A percentile compares a stretch with the other conserved stretches of the same genome.
These are phyloP conservation scores for Metschnikowia cubensis DNA, from an alignment of 805 yeast genomes.

Conservation along the genomic window DNA sequence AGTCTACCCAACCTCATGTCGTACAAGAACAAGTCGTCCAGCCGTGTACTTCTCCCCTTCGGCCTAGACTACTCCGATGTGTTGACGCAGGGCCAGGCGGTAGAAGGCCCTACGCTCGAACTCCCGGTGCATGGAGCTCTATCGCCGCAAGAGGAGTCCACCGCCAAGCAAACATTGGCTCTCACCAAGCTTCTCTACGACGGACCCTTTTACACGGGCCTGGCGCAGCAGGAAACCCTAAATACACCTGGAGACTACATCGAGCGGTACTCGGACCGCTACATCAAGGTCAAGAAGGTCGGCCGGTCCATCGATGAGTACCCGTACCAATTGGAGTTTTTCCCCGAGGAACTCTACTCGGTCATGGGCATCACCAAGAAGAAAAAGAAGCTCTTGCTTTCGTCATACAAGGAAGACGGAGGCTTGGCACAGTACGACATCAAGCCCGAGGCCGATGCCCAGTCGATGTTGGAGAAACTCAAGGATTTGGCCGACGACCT, in stretches of 20 bases:
- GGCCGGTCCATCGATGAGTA: constrained; percentile 74
- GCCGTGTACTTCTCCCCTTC: constrained; percentile 57
- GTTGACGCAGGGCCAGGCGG: constrained; percentile 28
- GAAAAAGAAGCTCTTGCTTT: constrained; percentile 47
- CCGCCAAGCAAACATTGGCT: constrained; percentile 54
- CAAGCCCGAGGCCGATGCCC: constrained; percentile 25
- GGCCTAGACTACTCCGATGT: constrained; percentile 69
- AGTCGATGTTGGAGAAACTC: constrained; percentile 38
- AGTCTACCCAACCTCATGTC: constrained; percentile 40
- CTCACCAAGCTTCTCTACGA: constrained; percentile 52
- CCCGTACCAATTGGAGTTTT: constrained; percentile 65
- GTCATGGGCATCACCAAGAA: constrained; percentile 63
- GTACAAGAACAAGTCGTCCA: constrained; percentile 46
- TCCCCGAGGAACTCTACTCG: constrained; percentile 72
- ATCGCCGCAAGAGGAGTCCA: constrained; percentile 45
- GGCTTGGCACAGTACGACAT: constrained; percentile 35
- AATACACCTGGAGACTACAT: constrained; percentile 54
- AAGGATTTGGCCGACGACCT: constrained; percentile 43
- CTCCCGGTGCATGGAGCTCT: constrained; percentile 66
- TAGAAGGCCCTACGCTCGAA: constrained; percentile 43
- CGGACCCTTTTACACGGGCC: constrained; percentile 66
- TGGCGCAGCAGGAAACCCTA: constrained; percentile 30
- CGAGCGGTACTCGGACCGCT: constrained; percentile 77
- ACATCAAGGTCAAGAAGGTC: constrained; percentile 63
- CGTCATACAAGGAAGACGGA: constrained; percentile 36